Conservation (phyloP, 805 yeast species). For the Tetrapisispora taiwanensis region DNA sequence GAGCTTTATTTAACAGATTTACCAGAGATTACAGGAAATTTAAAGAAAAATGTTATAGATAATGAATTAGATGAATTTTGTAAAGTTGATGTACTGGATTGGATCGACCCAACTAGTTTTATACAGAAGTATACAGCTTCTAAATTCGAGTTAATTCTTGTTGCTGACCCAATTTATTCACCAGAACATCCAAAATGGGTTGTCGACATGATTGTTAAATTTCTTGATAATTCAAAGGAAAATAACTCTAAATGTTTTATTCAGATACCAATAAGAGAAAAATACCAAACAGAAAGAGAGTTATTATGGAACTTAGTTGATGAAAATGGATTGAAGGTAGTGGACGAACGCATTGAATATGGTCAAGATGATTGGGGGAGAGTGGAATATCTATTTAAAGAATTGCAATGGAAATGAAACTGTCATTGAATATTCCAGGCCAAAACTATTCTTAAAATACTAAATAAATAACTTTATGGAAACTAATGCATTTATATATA, state of each 20-base stretch:
- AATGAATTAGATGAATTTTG: constrained; percentile 33
- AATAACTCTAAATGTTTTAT: constrained; percentile 36
- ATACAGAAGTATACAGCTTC: constrained; percentile 21
- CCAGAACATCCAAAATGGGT: constrained; percentile 71
- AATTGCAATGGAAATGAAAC: constrained; percentile 10
- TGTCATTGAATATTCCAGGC: not conserved
- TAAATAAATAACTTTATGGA: too few relatives aligned
- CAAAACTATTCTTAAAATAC: too few relatives aligned
- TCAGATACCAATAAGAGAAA: constrained; percentile 65
- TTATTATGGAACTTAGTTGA: constrained; percentile 46
- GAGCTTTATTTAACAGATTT: constrained; percentile 61
- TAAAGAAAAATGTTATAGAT: constrained; percentile 45
- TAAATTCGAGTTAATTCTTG: constrained; percentile 48
- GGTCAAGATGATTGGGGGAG: constrained; percentile 86
- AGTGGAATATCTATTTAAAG: constrained; percentile 41
- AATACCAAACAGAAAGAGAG: constrained; percentile 56
- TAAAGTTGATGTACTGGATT: constrained; percentile 53
- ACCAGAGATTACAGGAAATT: constrained; percentile 63
- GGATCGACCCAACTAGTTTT: constrained; percentile 53
- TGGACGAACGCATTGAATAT: constrained; percentile 36
- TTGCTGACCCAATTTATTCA: constrained; percentile 88
- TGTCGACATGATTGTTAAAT: constrained; percentile 43
- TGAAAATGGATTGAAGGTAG: constrained; percentile 23
- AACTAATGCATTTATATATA: too few relatives aligned
- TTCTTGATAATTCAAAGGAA: constrained; percentile 34